A percentile compares a stretch with the other conserved stretches of the same genome.
phyloP scores from a whole-genome alignment of 345 rosid genomes.

The Mangifera indica region DNA sequence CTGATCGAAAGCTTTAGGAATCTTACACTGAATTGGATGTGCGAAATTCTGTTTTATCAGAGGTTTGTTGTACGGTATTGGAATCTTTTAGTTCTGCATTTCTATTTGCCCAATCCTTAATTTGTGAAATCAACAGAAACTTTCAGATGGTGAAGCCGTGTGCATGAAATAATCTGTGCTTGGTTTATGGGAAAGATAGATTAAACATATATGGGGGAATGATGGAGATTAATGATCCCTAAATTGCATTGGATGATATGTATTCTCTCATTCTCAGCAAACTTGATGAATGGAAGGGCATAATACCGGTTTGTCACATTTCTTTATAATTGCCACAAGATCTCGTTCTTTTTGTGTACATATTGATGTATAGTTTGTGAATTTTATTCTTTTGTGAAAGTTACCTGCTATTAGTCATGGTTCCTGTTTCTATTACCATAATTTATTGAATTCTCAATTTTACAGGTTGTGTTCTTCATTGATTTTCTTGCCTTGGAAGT shows the following conservation, averaged over 20 bases:
- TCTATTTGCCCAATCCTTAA: background rate
- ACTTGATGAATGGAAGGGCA: constrained; percentile 98
- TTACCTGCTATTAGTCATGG: background rate
- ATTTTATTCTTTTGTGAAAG: background rate
- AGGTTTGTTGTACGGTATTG: constrained; percentile 50
- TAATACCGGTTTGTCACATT: constrained; percentile 74
- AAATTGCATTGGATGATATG: constrained; percentile 87
- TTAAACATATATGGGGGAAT: constrained; percentile 90
- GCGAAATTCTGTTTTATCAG: constrained; percentile 55
- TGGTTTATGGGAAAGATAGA: constrained; percentile 88
- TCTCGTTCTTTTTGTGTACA: background rate
- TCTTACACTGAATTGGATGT: constrained; percentile 38
- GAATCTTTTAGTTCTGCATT: constrained; percentile 10
- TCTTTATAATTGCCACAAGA: background rate
- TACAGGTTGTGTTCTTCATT: too few species aligned
- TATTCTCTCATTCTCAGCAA: constrained; percentile 93
- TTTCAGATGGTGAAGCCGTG: constrained; percentile 85
- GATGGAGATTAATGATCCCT: constrained; percentile 93
- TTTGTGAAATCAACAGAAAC: constrained; percentile 20
- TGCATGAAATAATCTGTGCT: constrained; percentile 88
- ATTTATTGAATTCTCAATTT: too few species aligned
- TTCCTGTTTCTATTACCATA: too few species aligned
- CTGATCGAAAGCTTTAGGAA: constrained; percentile 40
- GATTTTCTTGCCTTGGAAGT: too few species aligned
- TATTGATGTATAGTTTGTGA: background rate